Base-by-base conservation (phyloP, 2,329 filamentous ascomycete species). In the Didymella exigua region DNA sequence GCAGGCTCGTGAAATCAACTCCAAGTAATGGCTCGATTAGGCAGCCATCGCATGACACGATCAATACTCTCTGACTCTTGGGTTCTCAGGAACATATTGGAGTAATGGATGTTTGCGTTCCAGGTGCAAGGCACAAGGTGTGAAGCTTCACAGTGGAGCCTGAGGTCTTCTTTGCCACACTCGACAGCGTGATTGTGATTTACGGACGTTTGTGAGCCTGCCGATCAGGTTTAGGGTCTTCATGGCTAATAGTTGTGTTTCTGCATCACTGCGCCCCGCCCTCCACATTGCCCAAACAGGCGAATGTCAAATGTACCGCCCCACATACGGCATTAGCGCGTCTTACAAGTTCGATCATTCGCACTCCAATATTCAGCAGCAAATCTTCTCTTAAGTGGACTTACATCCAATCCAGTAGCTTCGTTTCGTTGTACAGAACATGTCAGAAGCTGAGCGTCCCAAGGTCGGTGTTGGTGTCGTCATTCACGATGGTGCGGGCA, bases 391-490 rank as follows among this genome's bases (percentile, higher is more conserved):
- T 27, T 10, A 27, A 5, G 26, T n/a, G n/a, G n/a, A n/a, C n/a
- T n/a, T n/a, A 40, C 23, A n/a, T 40, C 33, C n/a, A 36, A 5
- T 36, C 19, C 33, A 5, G 33, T 9, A n/a, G n/a, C n/a, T 36
- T 36, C 13, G 5, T 18, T 5, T 18, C n/a, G 11, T 18, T 18
- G 9, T 36, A n/a, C 40, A 9, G 14, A 30, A 4, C 14, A 70
- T 69, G 66, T 31, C 65, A n/a, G 61, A 66, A 48, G 27, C 49
- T n/a, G 33, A 65, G 5, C 61, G 72, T 52, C 70, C 70, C 2
- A 71, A 72, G 56, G 72, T 84, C 30, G 82, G 81, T 38, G 77
- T 84, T 10, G 81, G 73, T 19, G 79, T 79, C 45, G 78, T 83
- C 58, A 71, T 82, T 58, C 63, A 78, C 49, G 75, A 78, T 51